Base-by-base conservation (phyloP, 345 rosid species). In the Moringa oleifera region DNA sequence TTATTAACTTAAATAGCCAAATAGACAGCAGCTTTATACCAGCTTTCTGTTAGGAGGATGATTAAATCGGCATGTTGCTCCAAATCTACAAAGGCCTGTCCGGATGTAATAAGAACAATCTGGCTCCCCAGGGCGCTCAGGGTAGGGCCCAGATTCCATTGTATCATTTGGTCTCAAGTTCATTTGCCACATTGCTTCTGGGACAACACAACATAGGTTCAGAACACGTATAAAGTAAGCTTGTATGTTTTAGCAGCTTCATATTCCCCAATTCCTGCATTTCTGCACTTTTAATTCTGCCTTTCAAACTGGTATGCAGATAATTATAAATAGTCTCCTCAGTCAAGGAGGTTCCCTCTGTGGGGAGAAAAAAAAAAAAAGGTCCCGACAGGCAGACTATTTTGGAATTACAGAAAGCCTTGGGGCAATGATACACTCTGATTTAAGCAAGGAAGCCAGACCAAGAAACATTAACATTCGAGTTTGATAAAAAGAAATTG, bases 1-100 rank as follows among this genome's bases (percentile, higher is more conserved):
- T n/a, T 20, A 56, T 36, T 56, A 50, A 51, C 51, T 54, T 66
- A 51, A 50, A 61, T 33, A 56, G 5, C 58, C 41, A 66, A 51
- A 63, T 47, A 71, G 49, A 55, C 53, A 60, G 59, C 63, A 59
- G 61, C 9, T 56, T 61, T 9, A 47, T 84, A 95, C 99, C 98
- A 95, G 85, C 78, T 85, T 90, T 37, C 99, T 74, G 74, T 91
- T 91, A 76, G 84, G 89, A 72, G 99, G 83, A 60, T 79, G 83
- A 60, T 76, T 76, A 65, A 76, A 79, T 41, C 76, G 83, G 63
- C 83, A 79, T 51, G 83, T 71, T 0, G 74, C 73, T 16, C 81
- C 83, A 79, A 89, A 95, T 79, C 98, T 83, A 74, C 99, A 95
- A 58, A 95, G 94, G 37, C 99, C 99, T 51, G 99, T 95, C 77